Evolutionary conservation across 352 stramenopile genomes (phyloP).

Genomic region (Elongisporangium anandrum): DNA sequence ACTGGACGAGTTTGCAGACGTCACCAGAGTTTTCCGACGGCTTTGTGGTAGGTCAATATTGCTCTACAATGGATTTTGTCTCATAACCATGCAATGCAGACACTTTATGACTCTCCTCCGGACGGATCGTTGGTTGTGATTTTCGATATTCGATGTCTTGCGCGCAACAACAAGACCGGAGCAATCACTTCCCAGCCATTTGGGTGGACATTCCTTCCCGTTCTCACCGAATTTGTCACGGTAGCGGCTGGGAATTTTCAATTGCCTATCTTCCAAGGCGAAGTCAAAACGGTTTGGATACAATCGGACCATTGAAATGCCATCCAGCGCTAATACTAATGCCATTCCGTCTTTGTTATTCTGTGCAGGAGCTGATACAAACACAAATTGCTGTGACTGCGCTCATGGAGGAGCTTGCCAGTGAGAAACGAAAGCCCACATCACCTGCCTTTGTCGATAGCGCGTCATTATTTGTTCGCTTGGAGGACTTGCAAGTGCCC

Average conservation of each 20-base stretch:
- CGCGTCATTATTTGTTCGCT: slow-evolving; percentile 50
- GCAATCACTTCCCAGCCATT: slow-evolving; percentile 37
- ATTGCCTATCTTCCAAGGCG: slow-evolving; percentile 55
- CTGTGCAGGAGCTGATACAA: slow-evolving; percentile 31
- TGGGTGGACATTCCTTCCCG: slow-evolving; percentile 61
- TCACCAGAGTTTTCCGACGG: slow-evolving; percentile 59
- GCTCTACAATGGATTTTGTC: too few species aligned
- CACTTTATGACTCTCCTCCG: slow-evolving; percentile 28
- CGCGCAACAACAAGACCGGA: slow-evolving; percentile 39
- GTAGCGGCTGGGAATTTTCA: slow-evolving; percentile 40
- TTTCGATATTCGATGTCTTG: slow-evolving; percentile 52
- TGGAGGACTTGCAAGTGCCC: slow-evolving; percentile 62
- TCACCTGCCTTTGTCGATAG: slow-evolving; percentile 28
- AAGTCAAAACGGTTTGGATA: slow-evolving; percentile 43
- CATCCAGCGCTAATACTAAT: neutral
- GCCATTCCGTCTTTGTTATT: slow-evolving; percentile 1
- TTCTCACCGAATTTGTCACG: slow-evolving; percentile 29
- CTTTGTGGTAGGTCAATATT: slow-evolving; percentile 48
- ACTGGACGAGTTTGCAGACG: slow-evolving; percentile 53
- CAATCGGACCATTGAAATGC: neutral
- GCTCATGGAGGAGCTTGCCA: slow-evolving; percentile 35
- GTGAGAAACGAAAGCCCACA: slow-evolving; percentile 39
- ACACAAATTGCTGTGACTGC: slow-evolving; percentile 11
- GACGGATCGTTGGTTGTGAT: slow-evolving; percentile 31
- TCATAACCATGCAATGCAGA: slow-evolving; percentile 27